phyloP scores from a whole-genome alignment of 176 grass and related monocot species.

The Typha latifolia region DNA sequence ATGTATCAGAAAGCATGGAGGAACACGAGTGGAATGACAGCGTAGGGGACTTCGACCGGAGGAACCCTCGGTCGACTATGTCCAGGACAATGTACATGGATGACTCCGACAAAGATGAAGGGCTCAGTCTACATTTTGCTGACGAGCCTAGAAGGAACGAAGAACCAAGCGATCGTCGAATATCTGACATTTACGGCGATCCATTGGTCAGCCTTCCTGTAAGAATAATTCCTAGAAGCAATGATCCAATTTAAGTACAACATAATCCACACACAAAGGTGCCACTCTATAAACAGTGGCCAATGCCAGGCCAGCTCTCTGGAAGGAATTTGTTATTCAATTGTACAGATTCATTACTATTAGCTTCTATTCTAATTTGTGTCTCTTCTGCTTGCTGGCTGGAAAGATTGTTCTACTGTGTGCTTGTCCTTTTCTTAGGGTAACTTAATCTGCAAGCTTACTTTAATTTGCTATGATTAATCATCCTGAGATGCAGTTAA shows the following conservation, averaged over 20 bases:
- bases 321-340: background rate
- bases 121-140: slow-evolving; percentile 56
- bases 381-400: no score
- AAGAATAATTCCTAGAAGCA: slow-evolving; percentile 94
- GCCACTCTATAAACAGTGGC: background rate
- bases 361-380: background rate
- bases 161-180: slow-evolving; percentile 2
- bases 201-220: slow-evolving; percentile 42
- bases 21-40: slow-evolving; percentile 23
- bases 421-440: no score
- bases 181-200: slow-evolving; percentile 21
- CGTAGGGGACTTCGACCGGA: slow-evolving; percentile 13
- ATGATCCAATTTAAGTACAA: slow-evolving; percentile 65
- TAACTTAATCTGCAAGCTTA: no score
- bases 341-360: slow-evolving; percentile 1
- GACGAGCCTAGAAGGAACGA: slow-evolving; percentile 29
- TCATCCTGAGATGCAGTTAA: no score
- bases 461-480: no score
- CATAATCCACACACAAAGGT: background rate
- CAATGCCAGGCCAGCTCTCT: background rate
- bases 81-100: slow-evolving; percentile 57
- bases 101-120: slow-evolving; percentile 54
- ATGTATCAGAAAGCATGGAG: slow-evolving; percentile 23
- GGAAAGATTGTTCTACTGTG: no score
- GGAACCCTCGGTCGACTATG: slow-evolving; percentile 13